Evolutionary conservation across 257 asterid genomes (phyloP).

Genomic region (Fraxinus pennsylvanica): DNA sequence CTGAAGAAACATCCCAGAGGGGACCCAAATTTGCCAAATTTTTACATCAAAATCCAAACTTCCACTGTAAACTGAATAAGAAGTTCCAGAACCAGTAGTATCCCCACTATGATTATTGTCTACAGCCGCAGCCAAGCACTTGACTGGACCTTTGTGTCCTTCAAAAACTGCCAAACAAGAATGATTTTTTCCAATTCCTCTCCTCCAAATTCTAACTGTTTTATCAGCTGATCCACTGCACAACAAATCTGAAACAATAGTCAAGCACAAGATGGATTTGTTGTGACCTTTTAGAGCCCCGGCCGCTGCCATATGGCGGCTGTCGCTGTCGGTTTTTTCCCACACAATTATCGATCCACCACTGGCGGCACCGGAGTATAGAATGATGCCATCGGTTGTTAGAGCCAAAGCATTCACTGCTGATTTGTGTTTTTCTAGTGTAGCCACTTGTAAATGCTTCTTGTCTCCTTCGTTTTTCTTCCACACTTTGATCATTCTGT

Average conservation of each 20-base stretch:
- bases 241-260: slow-evolving; percentile 54
- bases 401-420: slow-evolving; percentile 79
- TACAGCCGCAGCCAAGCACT: slow-evolving; percentile 58
- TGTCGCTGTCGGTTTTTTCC: slow-evolving; percentile 49
- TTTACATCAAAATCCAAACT: slow-evolving; percentile 71
- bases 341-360: slow-evolving; percentile 78
- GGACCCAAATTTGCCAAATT: slow-evolving; percentile 55
- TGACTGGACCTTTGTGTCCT: slow-evolving; percentile 77
- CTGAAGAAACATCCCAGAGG: not conserved
- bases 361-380: slow-evolving; percentile 87
- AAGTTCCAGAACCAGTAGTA: slow-evolving; percentile 24
- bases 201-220: slow-evolving; percentile 67
- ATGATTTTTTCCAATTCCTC: slow-evolving; percentile 53
- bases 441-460: slow-evolving; percentile 36
- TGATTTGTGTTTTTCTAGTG: slow-evolving; percentile 67
- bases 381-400: slow-evolving; percentile 49
- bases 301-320: slow-evolving; percentile 44
- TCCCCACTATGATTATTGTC: slow-evolving; percentile 23
- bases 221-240: slow-evolving; percentile 85
- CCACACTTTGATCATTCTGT: slow-evolving; percentile 66
- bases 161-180: slow-evolving; percentile 68
- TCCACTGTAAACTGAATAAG: slow-evolving; percentile 63
- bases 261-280: slow-evolving; percentile 66
- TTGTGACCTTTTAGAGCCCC: slow-evolving; percentile 79
- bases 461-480: slow-evolving; percentile 34